Evolutionary conservation across 495 filamentous ascomycete genomes (phyloP).

Genomic region (Penicillium desertorum): DNA sequence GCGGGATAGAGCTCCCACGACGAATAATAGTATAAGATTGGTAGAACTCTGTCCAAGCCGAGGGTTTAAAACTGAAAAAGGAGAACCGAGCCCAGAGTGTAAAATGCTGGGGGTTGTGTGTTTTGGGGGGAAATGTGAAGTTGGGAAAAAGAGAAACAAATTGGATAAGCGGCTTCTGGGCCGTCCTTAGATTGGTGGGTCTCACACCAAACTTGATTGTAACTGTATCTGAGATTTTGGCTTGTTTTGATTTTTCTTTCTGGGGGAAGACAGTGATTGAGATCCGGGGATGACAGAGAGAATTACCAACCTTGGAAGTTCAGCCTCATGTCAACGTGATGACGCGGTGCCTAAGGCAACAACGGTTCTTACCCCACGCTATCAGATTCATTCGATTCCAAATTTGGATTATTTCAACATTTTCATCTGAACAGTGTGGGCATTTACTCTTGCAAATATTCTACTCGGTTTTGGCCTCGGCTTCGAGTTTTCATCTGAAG

Average conservation of each 20-base stretch:
- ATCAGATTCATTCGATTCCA: background rate
- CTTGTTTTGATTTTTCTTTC: background rate
- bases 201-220: slow-evolving; percentile 9
- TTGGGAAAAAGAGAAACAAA: slow-evolving; percentile 33
- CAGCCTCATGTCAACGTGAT: slow-evolving; percentile 6
- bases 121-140: slow-evolving; percentile 3
- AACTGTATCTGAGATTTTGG: background rate
- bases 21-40: slow-evolving; percentile 11
- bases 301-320: background rate
- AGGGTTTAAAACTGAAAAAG: background rate
- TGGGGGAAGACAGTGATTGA: background rate
- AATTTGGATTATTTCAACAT: background rate
- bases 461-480: background rate
- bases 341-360: background rate
- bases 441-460: background rate
- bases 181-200: slow-evolving; percentile 11
- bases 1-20: slow-evolving; percentile 19
- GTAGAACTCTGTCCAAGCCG: background rate
- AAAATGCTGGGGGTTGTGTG: slow-evolving; percentile 8
- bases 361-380: slow-evolving; percentile 8
- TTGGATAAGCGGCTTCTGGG: slow-evolving; percentile 26
- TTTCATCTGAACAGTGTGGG: background rate
- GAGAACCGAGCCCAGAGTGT: background rate
- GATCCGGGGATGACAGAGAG: background rate
- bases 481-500: background rate